Base-by-base conservation (phyloP, 1,139 yeast genomes). In the Wickerhamomyces sp. region DNA sequence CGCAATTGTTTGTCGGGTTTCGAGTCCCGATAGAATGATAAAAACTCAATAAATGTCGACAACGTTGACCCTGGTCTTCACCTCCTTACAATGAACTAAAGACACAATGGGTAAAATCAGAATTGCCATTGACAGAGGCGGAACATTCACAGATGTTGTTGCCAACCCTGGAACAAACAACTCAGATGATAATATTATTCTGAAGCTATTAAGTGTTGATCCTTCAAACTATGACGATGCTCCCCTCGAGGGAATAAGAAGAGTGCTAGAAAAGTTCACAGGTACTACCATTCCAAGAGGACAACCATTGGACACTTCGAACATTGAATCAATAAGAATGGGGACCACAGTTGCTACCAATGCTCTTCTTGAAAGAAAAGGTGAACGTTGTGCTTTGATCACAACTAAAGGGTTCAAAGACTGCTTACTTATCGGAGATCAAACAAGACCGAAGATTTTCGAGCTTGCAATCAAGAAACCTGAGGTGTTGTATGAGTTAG, bases 181-280 rank as follows among this genome's bases (percentile, higher is more conserved):
- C 18, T 44, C 44, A 5, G 72, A 69, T 43, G 75, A 72, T 45
- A 82, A 78, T 53, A 71, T 76, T 31, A 73, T 82, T 48, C 68
- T 74, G 36, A 90, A 90, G 64, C 67, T 90, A 37, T 71, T 91
- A 30, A 88, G 96, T 1, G 96, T 85, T 8, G 96, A 91, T 61
- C 95, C 96, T 0, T 69, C 75, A 39, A 90, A 90, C 66, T 90
- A 91, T 61, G 68, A 72, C 6, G 97, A 91, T 71, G 96, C 97
- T 1, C 95, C 95, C 6, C 73, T 91, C 14, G 97, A 90, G 66
- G 97, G 96, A 7, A 87, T 91, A 40, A 72, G 97, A 51, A 68
- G 95, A 43, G 76, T 88, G 0, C 65, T 91, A 48, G 94, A 86
- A 60, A 66, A 68, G 34, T 78, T 76, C 47, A 73, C 78, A 1